phyloP scores from a whole-genome alignment of 768 basidiomycete species.

The Calocera viscosa region DNA sequence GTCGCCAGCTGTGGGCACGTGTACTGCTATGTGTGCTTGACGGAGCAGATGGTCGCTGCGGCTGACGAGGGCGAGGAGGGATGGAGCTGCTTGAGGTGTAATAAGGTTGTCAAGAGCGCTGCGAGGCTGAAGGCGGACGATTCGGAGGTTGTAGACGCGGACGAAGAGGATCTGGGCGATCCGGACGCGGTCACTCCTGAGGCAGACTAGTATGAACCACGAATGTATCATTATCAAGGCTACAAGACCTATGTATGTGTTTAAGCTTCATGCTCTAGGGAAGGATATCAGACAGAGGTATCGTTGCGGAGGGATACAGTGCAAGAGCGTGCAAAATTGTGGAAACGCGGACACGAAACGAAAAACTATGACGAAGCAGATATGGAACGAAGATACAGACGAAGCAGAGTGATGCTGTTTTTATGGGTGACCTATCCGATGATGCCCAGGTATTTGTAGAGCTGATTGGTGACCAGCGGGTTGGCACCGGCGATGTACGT shows the following conservation, averaged over 20 bases:
- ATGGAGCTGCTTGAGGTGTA: slow-evolving; percentile 82
- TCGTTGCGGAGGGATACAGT: neutral
- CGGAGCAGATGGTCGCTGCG: slow-evolving; percentile 63
- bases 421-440: slow-evolving; percentile 13
- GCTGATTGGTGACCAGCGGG: slow-evolving; percentile 55
- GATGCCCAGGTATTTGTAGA: slow-evolving; percentile 15
- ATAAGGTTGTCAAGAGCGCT: slow-evolving; percentile 47
- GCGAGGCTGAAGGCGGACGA: slow-evolving; percentile 43
- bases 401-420: neutral
- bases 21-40: slow-evolving; percentile 91
- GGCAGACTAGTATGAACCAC: no score
- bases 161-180: slow-evolving; percentile 3
- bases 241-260: neutral
- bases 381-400: neutral
- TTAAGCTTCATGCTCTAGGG: neutral
- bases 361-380: neutral
- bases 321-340: neutral
- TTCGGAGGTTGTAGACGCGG: neutral
- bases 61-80: slow-evolving; percentile 46
- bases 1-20: slow-evolving; percentile 68
- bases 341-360: neutral
- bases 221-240: neutral
- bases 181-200: neutral
- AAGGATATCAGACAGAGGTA: neutral
- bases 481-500: slow-evolving; percentile 55